A percentile compares a stretch with the other conserved stretches of the same genome.
These are phyloP conservation scores for Boletus coffeatus DNA, from an alignment of 1,284 basidiomycete genomes.

Conservation along the genomic window DNA sequence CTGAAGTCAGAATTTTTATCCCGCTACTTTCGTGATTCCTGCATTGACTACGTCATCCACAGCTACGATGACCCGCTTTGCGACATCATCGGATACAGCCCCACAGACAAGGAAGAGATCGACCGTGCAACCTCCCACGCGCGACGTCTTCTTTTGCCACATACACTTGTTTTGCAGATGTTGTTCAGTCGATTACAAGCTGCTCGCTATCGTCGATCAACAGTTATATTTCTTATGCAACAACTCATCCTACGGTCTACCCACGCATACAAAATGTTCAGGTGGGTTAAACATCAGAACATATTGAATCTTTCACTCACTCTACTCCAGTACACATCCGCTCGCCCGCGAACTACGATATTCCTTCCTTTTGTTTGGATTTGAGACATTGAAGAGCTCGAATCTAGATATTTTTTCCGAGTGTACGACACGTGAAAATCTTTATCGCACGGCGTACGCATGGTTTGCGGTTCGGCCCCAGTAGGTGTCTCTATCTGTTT, in stretches of 20 bases:
- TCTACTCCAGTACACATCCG: conserved; percentile 72
- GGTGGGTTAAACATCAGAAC: conserved; percentile 40
- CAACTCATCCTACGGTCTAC: conserved; percentile 80
- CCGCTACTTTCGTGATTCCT: conserved; percentile 1
- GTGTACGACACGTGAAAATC: conserved; percentile 64
- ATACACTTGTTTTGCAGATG: conserved; percentile 83
- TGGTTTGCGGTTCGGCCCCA: conserved; percentile 93
- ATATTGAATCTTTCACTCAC: conserved; percentile 3
- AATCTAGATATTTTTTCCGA: conserved; percentile 85
- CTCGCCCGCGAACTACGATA: conserved; percentile 88
- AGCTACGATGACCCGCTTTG: conserved; percentile 88
- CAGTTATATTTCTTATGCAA: conserved; percentile 83
- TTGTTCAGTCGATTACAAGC: conserved; percentile 93
- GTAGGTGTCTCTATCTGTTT: conserved; percentile 41
- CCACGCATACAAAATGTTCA: conserved; percentile 61
- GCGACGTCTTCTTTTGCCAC: conserved; percentile 74
- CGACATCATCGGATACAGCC: conserved; percentile 83
- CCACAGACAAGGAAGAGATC: conserved; percentile 84
- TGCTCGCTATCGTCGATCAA: conserved; percentile 82
- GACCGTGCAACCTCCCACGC: conserved; percentile 72
- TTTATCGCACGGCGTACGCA: conserved; percentile 79
- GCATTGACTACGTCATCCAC: conserved; percentile 8
- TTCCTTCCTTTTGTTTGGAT: conserved; percentile 87
- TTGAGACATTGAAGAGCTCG: conserved; percentile 88
- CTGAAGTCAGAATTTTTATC: conserved; percentile 59